Evolutionary conservation across 495 filamentous ascomycete species (phyloP).

Genomic region (Podospora bellae-mahoneyi): DNA sequence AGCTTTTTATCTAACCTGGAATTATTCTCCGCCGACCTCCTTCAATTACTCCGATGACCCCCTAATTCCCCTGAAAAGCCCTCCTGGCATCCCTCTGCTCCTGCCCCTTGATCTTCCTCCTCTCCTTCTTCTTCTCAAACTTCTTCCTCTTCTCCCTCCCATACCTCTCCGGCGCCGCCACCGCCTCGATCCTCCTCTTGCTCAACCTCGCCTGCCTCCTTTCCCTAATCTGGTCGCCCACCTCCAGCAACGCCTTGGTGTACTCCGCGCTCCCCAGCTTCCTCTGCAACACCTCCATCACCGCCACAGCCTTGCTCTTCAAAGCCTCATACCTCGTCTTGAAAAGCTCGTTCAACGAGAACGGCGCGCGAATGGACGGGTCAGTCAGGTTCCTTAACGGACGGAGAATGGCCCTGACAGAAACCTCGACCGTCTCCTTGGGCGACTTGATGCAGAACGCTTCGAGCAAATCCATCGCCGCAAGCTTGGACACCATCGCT

Average conservation of each 20-base stretch:
- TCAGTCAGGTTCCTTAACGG: slow-evolving; percentile 85
- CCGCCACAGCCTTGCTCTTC: slow-evolving; percentile 62
- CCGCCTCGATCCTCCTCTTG: slow-evolving; percentile 83
- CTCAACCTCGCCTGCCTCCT: slow-evolving; percentile 67
- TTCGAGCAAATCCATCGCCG: slow-evolving; percentile 67
- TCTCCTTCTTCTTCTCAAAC: slow-evolving; percentile 78
- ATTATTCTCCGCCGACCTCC: neutral
- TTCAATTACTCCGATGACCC: neutral
- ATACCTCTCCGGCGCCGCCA: slow-evolving; percentile 73
- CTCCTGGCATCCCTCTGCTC: slow-evolving; percentile 64
- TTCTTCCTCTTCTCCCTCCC: slow-evolving; percentile 79
- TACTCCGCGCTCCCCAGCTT: slow-evolving; percentile 80
- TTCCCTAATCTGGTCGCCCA: slow-evolving; percentile 63
- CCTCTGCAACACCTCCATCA: slow-evolving; percentile 72
- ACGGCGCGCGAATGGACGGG: slow-evolving; percentile 63
- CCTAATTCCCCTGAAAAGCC: slow-evolving; percentile 15
- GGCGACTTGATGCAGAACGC: slow-evolving; percentile 58
- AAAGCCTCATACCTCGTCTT: slow-evolving; percentile 63
- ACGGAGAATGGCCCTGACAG: slow-evolving; percentile 64
- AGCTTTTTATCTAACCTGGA: neutral
- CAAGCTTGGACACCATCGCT: slow-evolving; percentile 67
- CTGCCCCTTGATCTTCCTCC: slow-evolving; percentile 69
- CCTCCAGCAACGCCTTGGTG: slow-evolving; percentile 61
- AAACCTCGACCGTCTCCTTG: slow-evolving; percentile 53
- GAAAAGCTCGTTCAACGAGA: slow-evolving; percentile 64